Conservation (phyloP, 768 basidiomycete species). For the Boletellus sp. region DNA sequence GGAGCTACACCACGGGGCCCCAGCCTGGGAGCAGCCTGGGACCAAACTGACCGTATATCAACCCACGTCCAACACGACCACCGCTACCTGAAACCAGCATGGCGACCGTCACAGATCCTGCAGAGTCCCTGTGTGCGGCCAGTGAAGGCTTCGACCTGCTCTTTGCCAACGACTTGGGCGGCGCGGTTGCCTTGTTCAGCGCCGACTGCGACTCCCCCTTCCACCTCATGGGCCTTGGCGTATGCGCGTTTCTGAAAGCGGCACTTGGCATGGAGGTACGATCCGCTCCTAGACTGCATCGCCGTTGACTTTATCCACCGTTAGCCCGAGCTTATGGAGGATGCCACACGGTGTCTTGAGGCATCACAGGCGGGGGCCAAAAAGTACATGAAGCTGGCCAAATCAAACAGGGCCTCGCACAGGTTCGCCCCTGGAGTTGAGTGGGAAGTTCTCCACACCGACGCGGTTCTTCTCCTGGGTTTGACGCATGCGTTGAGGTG, state of each 20-base stretch:
- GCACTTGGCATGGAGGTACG: conserved; percentile 76
- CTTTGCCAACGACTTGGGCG: conserved; percentile 62
- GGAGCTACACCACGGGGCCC: neutral
- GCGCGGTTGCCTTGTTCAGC: conserved; percentile 49
- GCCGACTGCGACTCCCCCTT: conserved; percentile 52
- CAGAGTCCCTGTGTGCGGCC: conserved; percentile 33
- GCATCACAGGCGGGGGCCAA: conserved; percentile 60
- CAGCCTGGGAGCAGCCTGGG: neutral
- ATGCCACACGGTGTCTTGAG: conserved; percentile 54
- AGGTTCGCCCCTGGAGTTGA: conserved; percentile 63
- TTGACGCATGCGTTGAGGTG: conserved; percentile 69
- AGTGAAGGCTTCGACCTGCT: conserved; percentile 61
- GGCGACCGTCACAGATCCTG: conserved; percentile 20
- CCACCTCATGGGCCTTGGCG: conserved; percentile 69
- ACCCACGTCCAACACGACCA: conserved; percentile 1
- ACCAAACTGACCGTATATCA: neutral
- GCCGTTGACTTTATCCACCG: neutral
- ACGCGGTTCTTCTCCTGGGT: conserved; percentile 66
- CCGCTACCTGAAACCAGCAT: neutral
- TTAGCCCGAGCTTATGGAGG: conserved; percentile 58
- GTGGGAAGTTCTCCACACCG: conserved; percentile 74
- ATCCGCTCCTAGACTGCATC: neutral
- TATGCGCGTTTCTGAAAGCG: conserved; percentile 71
- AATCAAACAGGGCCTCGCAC: conserved; percentile 30
- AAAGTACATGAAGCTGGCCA: conserved; percentile 42